Evolutionary conservation across 2,329 filamentous ascomycete genomes (phyloP), one percentile per base, ranked within the genome.

Genomic region (Pseudogymnoascus sp.): DNA sequence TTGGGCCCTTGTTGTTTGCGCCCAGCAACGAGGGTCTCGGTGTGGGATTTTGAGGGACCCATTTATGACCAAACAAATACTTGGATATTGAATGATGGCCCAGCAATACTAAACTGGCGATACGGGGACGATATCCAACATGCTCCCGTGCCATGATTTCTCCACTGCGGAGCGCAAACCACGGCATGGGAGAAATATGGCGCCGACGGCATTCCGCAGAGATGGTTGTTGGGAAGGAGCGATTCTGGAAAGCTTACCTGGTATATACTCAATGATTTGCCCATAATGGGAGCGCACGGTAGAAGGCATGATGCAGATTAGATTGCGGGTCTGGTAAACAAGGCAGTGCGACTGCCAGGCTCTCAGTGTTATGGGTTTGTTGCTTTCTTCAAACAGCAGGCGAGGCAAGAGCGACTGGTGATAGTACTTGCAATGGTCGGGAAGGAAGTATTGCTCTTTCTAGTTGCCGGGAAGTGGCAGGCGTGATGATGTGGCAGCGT

Each of bases 191-290:
- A 55, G 45, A 31, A 55, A 33, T 55, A 55, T 55, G 45, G 45
- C 26, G 45, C 45, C 45, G 45, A 33, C 45, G 45, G 26, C 10
- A 33, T 55, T 55, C 45, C 45, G 19, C 26, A 14, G n/a, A 19
- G n/a, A 31, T 4, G 12, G 1, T 1, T 12, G 2, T 55, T 31
- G 45, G 45, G 45, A 55, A 55, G 45, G 45, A 60, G 58, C 58
- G 58, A 21, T 23, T 16, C 6, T 26, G 14, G 58, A 21, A 7
- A n/a, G 62, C 84, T 71, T 81, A 96, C 92, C 90, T 80, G 92
- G 90, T 71, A 97, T 96, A 77, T 96, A 97, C 80, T 97, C 92
- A 73, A 97, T 92, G 70, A 96, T 86, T 79, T 96, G 91, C 66
- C 91, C 92, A 78, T 90, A 84, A 76, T 86, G 89, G 74, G 83